Evolutionary conservation across 1,139 yeast genomes (phyloP).

Genomic region (Groenewaldozyma sp.): DNA sequence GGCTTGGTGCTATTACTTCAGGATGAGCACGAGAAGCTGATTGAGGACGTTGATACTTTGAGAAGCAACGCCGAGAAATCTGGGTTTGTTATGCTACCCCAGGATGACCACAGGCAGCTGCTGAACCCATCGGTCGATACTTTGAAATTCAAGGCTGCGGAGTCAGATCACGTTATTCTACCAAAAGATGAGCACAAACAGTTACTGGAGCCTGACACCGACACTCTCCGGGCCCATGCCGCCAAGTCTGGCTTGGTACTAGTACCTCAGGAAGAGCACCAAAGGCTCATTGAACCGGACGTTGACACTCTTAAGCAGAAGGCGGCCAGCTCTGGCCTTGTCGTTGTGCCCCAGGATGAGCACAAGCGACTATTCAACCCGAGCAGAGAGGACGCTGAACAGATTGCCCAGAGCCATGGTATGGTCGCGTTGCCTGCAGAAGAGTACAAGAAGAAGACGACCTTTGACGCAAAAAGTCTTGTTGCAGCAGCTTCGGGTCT

Average conservation of each 20-base stretch:
- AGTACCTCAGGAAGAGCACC: conserved; percentile 15
- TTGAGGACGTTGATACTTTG: conserved; percentile 20
- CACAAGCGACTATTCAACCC: conserved; percentile 19
- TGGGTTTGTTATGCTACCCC: conserved; percentile 20
- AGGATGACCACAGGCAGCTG: conserved; percentile 28
- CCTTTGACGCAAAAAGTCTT: conserved; percentile 22
- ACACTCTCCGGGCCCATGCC: conserved; percentile 11
- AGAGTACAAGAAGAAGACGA: conserved; percentile 19
- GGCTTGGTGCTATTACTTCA: not conserved
- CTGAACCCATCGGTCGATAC: conserved; percentile 11
- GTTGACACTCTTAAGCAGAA: conserved; percentile 14
- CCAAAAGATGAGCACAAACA: conserved; percentile 30
- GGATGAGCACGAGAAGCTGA: conserved; percentile 20
- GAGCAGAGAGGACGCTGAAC: conserved; percentile 15
- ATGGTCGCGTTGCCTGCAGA: conserved; percentile 35
- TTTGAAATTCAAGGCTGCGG: conserved; percentile 11
- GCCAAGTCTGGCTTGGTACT: conserved; percentile 18
- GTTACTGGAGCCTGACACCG: conserved; percentile 11
- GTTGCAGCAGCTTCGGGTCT: conserved; percentile 28
- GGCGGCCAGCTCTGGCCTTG: conserved; percentile 15
- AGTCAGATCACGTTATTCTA: conserved; percentile 35
- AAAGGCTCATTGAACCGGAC: conserved; percentile 11
- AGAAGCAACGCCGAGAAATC: conserved; percentile 1
- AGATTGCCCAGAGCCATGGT: conserved; percentile 24
- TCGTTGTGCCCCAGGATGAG: conserved; percentile 19